These are phyloP conservation scores for Ocimum tenuiflorum DNA, from an alignment of 257 asterid species.

Conservation along the genomic window DNA sequence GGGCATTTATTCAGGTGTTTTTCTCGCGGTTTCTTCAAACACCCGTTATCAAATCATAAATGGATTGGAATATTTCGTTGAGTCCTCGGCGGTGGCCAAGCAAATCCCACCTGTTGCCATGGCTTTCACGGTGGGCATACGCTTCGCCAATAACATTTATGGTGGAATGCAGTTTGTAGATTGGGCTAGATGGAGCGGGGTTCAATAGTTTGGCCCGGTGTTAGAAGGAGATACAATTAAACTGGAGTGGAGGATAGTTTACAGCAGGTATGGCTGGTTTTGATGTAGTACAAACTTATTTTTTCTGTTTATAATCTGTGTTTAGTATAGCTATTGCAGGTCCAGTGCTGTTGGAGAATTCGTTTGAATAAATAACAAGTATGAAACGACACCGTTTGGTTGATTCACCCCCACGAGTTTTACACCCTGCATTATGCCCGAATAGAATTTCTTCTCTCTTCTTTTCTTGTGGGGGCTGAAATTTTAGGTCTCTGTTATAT, in stretches of 20 bases:
- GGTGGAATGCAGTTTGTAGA: slow-evolving; percentile 96
- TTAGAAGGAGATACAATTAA: no score
- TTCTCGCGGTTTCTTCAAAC: slow-evolving; percentile 80
- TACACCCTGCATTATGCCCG: no score
- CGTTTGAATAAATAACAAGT: no score
- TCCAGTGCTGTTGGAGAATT: no score
- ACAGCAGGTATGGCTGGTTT: background rate
- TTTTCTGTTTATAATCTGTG: no score
- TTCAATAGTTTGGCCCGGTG: slow-evolving; percentile 37
- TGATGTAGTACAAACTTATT: no score
- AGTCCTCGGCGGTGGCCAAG: slow-evolving; percentile 64
- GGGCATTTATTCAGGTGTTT: slow-evolving; percentile 44
- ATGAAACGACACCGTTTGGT: no score
- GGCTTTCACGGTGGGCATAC: slow-evolving; percentile 85
- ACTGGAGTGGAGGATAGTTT: background rate
- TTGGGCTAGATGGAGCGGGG: slow-evolving; percentile 87
- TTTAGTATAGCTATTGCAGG: no score
- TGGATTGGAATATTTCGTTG: slow-evolving; percentile 74
- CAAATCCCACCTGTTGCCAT: slow-evolving; percentile 59
- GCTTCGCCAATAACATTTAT: slow-evolving; percentile 75
- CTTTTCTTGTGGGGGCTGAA: no score
- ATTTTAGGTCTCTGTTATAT: no score
- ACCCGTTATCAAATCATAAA: slow-evolving; percentile 80
- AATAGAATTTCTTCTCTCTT: no score
- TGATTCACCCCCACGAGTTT: no score